These are phyloP conservation scores for Tricharina praecox DNA, from an alignment of 495 filamentous ascomycete species.

Conservation along the genomic window DNA sequence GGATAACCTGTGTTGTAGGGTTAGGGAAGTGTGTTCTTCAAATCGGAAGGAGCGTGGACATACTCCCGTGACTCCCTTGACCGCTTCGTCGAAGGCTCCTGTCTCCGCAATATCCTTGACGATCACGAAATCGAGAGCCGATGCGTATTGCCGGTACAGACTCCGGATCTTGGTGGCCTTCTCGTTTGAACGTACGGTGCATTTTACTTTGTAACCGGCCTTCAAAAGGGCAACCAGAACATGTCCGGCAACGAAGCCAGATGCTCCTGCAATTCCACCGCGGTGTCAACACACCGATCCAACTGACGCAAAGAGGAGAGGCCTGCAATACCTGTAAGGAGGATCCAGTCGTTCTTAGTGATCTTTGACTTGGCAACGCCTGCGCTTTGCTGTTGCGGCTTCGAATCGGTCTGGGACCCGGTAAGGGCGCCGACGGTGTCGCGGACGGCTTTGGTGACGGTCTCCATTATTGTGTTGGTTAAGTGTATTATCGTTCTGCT, in stretches of 20 bases:
- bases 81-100: slow-evolving; percentile 62
- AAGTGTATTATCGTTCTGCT: no score
- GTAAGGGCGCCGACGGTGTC: no score
- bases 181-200: slow-evolving; percentile 61
- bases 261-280: slow-evolving; percentile 32
- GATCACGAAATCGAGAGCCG: slow-evolving; percentile 54
- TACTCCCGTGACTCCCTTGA: slow-evolving; percentile 59
- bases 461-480: no score
- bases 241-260: slow-evolving; percentile 46
- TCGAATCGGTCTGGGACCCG: no score
- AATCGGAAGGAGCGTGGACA: no score
- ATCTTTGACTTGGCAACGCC: no score
- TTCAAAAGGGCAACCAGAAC: slow-evolving; percentile 9
- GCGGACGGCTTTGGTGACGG: no score
- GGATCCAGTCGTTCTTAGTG: neutral
- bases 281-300: neutral
- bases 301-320: no score
- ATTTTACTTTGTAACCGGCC: slow-evolving; percentile 41
- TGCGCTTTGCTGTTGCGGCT: no score
- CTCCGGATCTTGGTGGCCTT: slow-evolving; percentile 59
- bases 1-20: no score
- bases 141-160: slow-evolving; percentile 11
- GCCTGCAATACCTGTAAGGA: slow-evolving; percentile 1
- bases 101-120: slow-evolving; percentile 65
- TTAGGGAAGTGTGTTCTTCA: no score